These are phyloP conservation scores for Nakazawaea laoshanensis DNA, from an alignment of 805 yeast genomes.

Conservation along the genomic window DNA sequence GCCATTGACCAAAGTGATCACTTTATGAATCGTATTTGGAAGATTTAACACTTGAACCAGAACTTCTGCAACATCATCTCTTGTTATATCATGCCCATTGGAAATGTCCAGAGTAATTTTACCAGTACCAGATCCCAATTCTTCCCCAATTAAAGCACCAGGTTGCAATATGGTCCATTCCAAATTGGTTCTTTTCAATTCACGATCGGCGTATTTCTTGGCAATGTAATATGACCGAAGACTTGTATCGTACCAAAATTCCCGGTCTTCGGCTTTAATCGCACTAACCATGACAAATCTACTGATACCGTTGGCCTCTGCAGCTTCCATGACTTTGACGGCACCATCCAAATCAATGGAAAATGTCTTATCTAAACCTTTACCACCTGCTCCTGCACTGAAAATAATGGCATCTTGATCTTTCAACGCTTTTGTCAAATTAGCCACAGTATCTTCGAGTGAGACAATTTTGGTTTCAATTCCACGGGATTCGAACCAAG, in stretches of 20 bases:
- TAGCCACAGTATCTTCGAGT: conserved; percentile 25
- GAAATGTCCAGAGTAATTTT: conserved; percentile 15
- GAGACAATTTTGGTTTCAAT: conserved; percentile 28
- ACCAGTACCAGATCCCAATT: conserved; percentile 35
- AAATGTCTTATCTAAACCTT: conserved; percentile 33
- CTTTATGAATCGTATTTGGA: conserved; percentile 30
- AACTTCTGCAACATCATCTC: conserved; percentile 50
- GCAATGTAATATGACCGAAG: conserved; percentile 47
- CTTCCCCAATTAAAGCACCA: conserved; percentile 29
- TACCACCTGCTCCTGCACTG: conserved; percentile 58
- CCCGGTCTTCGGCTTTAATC: conserved; percentile 42
- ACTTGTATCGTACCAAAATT: conserved; percentile 29
- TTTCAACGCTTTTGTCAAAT: conserved; percentile 27
- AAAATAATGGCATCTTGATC: conserved; percentile 52
- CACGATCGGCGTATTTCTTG: conserved; percentile 51
- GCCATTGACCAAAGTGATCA: conserved; percentile 37
- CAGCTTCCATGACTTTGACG: conserved; percentile 47
- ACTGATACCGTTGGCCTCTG: conserved; percentile 30
- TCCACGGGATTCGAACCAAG: conserved; percentile 28
- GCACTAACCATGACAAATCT: conserved; percentile 51
- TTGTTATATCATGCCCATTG: conserved; percentile 21
- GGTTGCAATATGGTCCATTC: conserved; percentile 55
- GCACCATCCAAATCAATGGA: conserved; percentile 58
- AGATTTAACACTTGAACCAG: conserved; percentile 29
- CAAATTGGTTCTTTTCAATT: conserved; percentile 28